Evolutionary conservation across 768 basidiomycete species (phyloP).

Genomic region (Pleurotus salmoneostramineus): DNA sequence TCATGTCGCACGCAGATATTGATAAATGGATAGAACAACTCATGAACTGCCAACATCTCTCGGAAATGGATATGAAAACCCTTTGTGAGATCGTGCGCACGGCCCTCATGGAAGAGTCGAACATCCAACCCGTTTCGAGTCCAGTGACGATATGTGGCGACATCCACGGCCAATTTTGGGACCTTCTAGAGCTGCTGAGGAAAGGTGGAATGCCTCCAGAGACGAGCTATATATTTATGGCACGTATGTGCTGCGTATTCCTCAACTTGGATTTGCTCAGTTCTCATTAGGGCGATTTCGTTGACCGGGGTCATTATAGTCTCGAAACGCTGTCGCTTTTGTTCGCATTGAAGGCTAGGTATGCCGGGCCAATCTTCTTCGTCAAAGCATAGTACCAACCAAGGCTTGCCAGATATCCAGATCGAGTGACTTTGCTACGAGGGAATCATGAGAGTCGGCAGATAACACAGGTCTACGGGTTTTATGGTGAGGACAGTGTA

Average conservation of each 20-base stretch:
- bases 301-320: conserved; percentile 95
- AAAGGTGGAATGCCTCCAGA: conserved; percentile 85
- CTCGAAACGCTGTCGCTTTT: conserved; percentile 91
- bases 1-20: conserved; percentile 36
- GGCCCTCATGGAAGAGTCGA: conserved; percentile 93
- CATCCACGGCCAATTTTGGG: conserved; percentile 98
- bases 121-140: conserved; percentile 93
- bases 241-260: conserved; percentile 48
- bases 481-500: conserved; percentile 70
- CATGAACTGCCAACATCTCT: conserved; percentile 80
- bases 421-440: conserved; percentile 84
- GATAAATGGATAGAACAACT: conserved; percentile 90
- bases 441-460: conserved; percentile 98
- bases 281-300: conserved; percentile 82
- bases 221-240: conserved; percentile 95
- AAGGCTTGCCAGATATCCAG: conserved; percentile 67
- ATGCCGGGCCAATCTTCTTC: conserved; percentile 11
- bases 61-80: conserved; percentile 89
- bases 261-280: conserved; percentile 18
- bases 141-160: conserved; percentile 96
- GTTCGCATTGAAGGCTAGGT: conserved; percentile 88
- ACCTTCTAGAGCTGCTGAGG: conserved; percentile 83
- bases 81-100: conserved; percentile 88
- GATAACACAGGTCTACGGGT: conserved; percentile 98
- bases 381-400: neutral